Base-by-base conservation (phyloP, 1,284 basidiomycete species). In the Ustilago trichophora region DNA sequence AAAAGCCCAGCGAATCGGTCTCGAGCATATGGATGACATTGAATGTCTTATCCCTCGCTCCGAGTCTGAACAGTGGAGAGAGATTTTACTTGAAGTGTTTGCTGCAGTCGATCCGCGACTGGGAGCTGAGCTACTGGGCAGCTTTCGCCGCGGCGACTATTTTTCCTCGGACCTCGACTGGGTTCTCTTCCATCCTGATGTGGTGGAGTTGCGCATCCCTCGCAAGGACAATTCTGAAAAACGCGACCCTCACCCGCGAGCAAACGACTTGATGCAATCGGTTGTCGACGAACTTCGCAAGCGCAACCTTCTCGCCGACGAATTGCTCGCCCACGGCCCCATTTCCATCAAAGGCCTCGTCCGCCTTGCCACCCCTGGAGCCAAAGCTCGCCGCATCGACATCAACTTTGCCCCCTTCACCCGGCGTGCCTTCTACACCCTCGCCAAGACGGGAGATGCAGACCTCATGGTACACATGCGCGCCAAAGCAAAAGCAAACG, bases 121-220 rank as follows among this genome's bases (percentile, higher is more conserved):
- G 11, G 50, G 57, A 22, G 44, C 47, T 4, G 62, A 65, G 15
- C 37, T 65, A 16, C 34, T 65, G 0, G 62, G 62, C 8, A 65
- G 62, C 27, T 65, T 53, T n/a, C 62, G 62, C 18, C 49, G 62
- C 19, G 54, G 62, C 27, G 62, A 65, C 26, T 55, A 53, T 24
- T 65, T 58, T 25, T 65, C 50, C 35, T 65, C 62, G 16, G 62
- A 65, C 27, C 62, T 65, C 29, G 62, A 65, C 33, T 65, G 50
- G 56, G 55, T 65, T 19, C 45, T 65, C 29, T 65, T 44, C 29
- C 55, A 65, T 18, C 62, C 62, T 0, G 26, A 40, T 3, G 55
- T 65, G 0, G 33, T 42, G 32, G 37, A 53, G 18, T 36, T 58
- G 44, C 62, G 44, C 10, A 13, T 40, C 4, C 53, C 60, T 16